Evolutionary conservation across 176 grass and related monocot genomes (phyloP).

Genomic region (Sorghum bicolor): DNA sequence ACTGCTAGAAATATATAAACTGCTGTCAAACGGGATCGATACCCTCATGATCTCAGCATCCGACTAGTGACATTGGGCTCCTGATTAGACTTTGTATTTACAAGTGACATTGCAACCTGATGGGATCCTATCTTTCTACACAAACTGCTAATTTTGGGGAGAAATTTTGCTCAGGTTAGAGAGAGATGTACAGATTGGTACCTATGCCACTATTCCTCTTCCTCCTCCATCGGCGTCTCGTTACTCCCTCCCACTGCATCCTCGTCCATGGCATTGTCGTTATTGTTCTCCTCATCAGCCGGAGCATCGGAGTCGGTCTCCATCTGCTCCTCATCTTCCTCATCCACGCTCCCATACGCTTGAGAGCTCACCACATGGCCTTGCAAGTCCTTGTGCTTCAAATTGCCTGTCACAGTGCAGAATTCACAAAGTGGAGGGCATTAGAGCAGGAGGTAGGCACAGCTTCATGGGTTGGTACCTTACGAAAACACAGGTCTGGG

Average conservation of each 20-base stretch:
- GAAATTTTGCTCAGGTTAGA: not conserved
- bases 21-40: slow-evolving; percentile 6
- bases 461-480: no score
- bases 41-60: not conserved
- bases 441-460: not conserved
- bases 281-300: not conserved
- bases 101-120: not conserved
- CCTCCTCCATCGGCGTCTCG: slow-evolving; percentile 29
- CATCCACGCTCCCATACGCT: slow-evolving; percentile 54
- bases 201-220: slow-evolving; percentile 25
- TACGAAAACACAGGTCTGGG: not conserved
- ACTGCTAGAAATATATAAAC: not conserved
- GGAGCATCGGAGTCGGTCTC: slow-evolving; percentile 25
- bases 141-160: not conserved
- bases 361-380: slow-evolving; percentile 87
- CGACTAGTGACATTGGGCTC: not conserved
- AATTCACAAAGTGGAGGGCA: not conserved
- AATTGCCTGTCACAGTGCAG: slow-evolving; percentile 44
- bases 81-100: slow-evolving; percentile 2
- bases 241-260: slow-evolving; percentile 23
- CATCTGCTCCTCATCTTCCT: slow-evolving; percentile 27
- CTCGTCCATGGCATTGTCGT: slow-evolving; percentile 37
- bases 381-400: slow-evolving; percentile 79
- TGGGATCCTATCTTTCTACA: not conserved
- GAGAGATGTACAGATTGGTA: slow-evolving; percentile 14